Evolutionary conservation across 352 stramenopile genomes (phyloP).

Genomic region (Globisporangium apiculatum): DNA sequence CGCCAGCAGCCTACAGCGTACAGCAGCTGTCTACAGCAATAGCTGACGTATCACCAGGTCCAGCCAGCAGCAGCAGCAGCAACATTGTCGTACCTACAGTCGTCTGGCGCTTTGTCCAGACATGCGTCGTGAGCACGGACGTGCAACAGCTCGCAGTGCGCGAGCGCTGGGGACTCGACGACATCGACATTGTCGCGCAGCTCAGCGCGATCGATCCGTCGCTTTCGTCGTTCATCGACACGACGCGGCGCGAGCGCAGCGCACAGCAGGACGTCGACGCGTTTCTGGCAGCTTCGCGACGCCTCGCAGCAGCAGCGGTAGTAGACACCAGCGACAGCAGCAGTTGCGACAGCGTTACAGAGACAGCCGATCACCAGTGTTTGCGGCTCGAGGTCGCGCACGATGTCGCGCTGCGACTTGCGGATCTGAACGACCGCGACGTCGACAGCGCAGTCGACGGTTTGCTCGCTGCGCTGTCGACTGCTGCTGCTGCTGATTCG

Average conservation of each 20-base stretch:
- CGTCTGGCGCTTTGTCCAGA: slow-evolving; percentile 37
- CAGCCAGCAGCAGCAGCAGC: neutral
- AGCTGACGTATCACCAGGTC: too few species aligned
- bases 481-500: neutral
- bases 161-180: slow-evolving; percentile 30
- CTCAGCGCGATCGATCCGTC: slow-evolving; percentile 10
- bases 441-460: slow-evolving; percentile 1
- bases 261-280: slow-evolving; percentile 18
- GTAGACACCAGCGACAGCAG: neutral
- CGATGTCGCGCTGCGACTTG: slow-evolving; percentile 21
- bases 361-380: slow-evolving; percentile 1
- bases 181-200: slow-evolving; percentile 19
- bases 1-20: slow-evolving; percentile 19
- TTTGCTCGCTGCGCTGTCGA: slow-evolving; percentile 17
- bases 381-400: slow-evolving; percentile 18
- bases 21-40: too few species aligned
- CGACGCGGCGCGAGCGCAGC: slow-evolving; percentile 19
- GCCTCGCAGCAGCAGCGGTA: slow-evolving; percentile 3
- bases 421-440: slow-evolving; percentile 9
- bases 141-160: slow-evolving; percentile 17
- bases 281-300: slow-evolving; percentile 17
- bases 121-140: slow-evolving; percentile 18
- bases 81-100: slow-evolving; percentile 20
- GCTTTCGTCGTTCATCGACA: slow-evolving; percentile 13
- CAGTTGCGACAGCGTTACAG: neutral